Evolutionary conservation across 2,329 filamentous ascomycete genomes (phyloP), one percentile per base, ranked within the genome.

Genomic region (Cladosporium sp.): DNA sequence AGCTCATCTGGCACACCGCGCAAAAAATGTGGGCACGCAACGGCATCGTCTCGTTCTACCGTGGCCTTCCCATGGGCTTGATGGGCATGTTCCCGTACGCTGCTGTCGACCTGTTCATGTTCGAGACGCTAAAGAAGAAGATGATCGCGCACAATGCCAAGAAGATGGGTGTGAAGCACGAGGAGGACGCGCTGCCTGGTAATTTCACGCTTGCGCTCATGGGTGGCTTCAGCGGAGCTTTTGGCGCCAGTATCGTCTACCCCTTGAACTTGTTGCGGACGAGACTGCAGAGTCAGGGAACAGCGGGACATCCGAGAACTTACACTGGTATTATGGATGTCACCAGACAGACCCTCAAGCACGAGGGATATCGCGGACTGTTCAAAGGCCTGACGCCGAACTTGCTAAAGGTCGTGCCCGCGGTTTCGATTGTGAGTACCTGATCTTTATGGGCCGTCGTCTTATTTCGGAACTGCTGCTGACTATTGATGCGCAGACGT

Each of bases 21-120:
- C 82, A 83, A 70, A 96, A 91, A 71, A 96, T 99, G 88, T 91
- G 87, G 79, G 82, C 80, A 39, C 83, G 86, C 59, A 89, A 90
- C 58, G 90, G 90, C 20, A 64, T 92, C 25, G 79, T 83, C 32
- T 82, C 89, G 6, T 93, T 91, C 62, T 99, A 97, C 73, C 90
- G 93, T 55, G 94, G 94, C 39, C 82, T 99, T 34, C 92, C 91
- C 0, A 94, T 97, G 83, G 94, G 94, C 15, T 81, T 99, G 3
- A 77, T 97, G 51, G 94, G 94, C 71, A 97, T 97, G 86, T 99
- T 99, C 68, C 94, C 94, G 0, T 99, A 97, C 73, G 93, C 91
- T 40, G 94, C 94, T 50, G 95, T 99, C 69, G 94, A 99, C 70
- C 87, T 99, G 68, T 91, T 90, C 63, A 96, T 91, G 0, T 99